Base-by-base conservation (phyloP, 495 filamentous ascomycete genomes). In the Tuber brumale region DNA sequence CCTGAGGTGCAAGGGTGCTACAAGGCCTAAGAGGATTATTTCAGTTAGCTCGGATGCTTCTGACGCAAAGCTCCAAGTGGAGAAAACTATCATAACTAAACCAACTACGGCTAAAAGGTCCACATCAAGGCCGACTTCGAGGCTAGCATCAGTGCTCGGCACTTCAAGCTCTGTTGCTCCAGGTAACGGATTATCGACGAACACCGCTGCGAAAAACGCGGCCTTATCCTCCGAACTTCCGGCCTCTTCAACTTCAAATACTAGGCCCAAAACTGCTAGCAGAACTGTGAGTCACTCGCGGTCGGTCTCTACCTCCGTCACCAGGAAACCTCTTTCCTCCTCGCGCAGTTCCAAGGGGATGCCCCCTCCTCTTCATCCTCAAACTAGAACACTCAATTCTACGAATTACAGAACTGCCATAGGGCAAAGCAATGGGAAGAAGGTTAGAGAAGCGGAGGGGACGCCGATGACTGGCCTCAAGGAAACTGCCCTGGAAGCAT, bases 401-500 rank as follows among this genome's bases (percentile, higher is more conserved):
- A 70, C 74, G 42, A 81, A 81, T 70, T 74, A 75, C 57, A 81
- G 77, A n/a, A 66, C 79, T 21, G 70, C 81, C 5, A 78, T 78
- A 41, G 81, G 81, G 10, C 80, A 83, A 45, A 72, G 70, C 41
- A 57, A 70, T 3, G 78, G 78, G 27, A 72, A 80, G 7, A 78
- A 82, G 45, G 76, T 80, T 21, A 75, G 71, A 43, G 43, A 48
- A 3, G 71, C 80, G 19, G 82, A 76, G 73, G 74, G 75, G 41
- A 43, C 69, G 7, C n/a, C 76, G 6, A 46, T 66, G 35, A 46
- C 72, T 10, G 74, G 75, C 14, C 76, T 71, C 69, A 71, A 76
- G n/a, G 81, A 82, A 37, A 80, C 73, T 6, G 77, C 81, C 16
- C 35, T 82, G 6, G 81, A 82, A 41, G 73, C 76, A 21, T 77